Percentiles rank a stretch among this genome's conserved stretches.
phyloP scores from a whole-genome alignment of 495 filamentous ascomycete genomes.

The Acidomyces sp. region DNA sequence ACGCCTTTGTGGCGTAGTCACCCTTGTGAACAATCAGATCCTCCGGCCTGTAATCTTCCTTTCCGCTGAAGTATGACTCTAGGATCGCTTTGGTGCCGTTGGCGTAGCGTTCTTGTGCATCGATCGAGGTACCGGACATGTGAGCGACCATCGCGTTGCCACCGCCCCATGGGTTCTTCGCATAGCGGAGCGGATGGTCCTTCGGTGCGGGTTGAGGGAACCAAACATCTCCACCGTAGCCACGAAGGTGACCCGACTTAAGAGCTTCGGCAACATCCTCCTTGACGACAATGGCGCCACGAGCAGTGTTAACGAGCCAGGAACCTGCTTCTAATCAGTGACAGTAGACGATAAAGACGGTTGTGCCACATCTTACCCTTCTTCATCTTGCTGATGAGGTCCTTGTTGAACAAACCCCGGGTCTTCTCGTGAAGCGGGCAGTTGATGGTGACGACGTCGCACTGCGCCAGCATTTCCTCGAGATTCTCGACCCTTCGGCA shows the following conservation, averaged over 20 bases:
- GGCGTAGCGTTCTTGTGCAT: conserved; percentile 93
- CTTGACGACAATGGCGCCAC: conserved; percentile 98
- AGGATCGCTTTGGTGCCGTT: conserved; percentile 79
- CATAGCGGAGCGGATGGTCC: conserved; percentile 87
- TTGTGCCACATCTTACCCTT: conserved; percentile 41
- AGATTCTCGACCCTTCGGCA: conserved; percentile 74
- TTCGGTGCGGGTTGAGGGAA: conserved; percentile 87
- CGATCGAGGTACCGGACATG: conserved; percentile 94
- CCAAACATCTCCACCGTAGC: conserved; percentile 94
- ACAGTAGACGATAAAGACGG: not conserved
- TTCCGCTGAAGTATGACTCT: conserved; percentile 76
- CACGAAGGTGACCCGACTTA: conserved; percentile 83
- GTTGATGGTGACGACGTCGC: conserved; percentile 98
- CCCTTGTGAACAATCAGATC: conserved; percentile 87
- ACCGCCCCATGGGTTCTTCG: conserved; percentile 74
- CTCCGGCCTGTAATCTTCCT: conserved; percentile 73
- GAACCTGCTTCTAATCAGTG: conserved; percentile 40
- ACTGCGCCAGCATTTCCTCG: conserved; percentile 91
- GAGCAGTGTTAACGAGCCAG: conserved; percentile 97
- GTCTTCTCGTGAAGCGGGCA: conserved; percentile 99
- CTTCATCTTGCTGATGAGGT: conserved; percentile 99
- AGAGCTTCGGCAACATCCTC: conserved; percentile 94
- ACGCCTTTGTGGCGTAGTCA: conserved; percentile 92
- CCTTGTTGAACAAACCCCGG: conserved; percentile 93
- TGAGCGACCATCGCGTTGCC: conserved; percentile 98